phyloP scores from a whole-genome alignment of 345 rosid genomes.

The Moringa oleifera region DNA sequence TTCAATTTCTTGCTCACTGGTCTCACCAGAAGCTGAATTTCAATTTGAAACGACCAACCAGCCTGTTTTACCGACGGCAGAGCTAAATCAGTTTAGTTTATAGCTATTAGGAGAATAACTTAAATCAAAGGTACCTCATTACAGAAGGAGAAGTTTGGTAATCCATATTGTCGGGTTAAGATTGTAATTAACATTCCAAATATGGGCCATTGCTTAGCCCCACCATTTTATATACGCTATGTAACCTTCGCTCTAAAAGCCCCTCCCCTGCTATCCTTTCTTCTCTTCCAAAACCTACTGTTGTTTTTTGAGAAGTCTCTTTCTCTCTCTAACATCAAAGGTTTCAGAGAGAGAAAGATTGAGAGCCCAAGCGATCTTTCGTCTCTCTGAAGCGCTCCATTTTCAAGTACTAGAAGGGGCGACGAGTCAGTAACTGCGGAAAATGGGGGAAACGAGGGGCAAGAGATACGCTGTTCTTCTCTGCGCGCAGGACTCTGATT shows the following conservation, averaged over 20 bases:
- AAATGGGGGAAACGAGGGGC: slow-evolving; percentile 15
- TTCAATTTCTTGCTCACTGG: too few relatives aligned
- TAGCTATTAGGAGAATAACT: too few relatives aligned
- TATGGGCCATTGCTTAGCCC: neutral
- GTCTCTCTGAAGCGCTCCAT: neutral
- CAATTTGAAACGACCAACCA: too few relatives aligned
- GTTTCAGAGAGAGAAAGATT: neutral
- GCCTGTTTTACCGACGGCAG: too few relatives aligned
- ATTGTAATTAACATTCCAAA: neutral
- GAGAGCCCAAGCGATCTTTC: neutral
- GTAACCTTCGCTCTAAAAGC: too few relatives aligned
- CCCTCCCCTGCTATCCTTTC: neutral
- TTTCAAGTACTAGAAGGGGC: slow-evolving; percentile 1
- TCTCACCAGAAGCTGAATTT: too few relatives aligned
- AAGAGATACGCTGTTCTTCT: slow-evolving; percentile 53
- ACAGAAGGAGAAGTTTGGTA: slow-evolving; percentile 8
- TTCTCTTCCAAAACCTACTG: neutral
- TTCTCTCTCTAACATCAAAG: neutral
- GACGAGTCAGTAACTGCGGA: too few relatives aligned
- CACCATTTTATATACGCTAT: slow-evolving; percentile 3
- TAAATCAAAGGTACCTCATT: too few relatives aligned
- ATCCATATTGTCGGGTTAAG: neutral
- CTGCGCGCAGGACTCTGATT: slow-evolving; percentile 68
- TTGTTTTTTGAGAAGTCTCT: neutral
- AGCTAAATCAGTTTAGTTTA: too few relatives aligned